Percentiles rank a stretch among this genome's conserved stretches.
These are phyloP conservation scores for Skeletonema costatum DNA, from an alignment of 108 stramenopile genomes.

Conservation along the genomic window DNA sequence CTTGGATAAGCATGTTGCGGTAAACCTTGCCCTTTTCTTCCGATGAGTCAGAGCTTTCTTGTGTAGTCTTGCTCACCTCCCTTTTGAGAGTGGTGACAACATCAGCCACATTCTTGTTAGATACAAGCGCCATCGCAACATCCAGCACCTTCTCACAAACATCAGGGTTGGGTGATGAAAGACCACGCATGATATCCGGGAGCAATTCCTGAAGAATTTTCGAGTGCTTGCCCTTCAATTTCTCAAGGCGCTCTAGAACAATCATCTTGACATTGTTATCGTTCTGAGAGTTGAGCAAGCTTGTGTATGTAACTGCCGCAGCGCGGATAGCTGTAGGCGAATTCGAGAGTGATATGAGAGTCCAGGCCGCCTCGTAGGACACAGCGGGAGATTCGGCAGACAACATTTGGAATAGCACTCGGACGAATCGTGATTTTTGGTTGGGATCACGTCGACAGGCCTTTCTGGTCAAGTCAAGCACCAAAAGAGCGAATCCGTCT, in stretches of 20 bases:
- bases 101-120: constrained; percentile 93
- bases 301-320: constrained; percentile 96
- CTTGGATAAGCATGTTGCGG: constrained; percentile 91
- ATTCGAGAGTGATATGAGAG: constrained; percentile 94
- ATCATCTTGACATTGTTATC: constrained; percentile 99
- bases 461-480: constrained; percentile 96
- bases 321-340: constrained; percentile 98
- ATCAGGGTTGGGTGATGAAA: constrained; percentile 95
- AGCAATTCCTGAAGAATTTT: constrained; percentile 97
- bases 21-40: constrained; percentile 92
- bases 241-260: constrained; percentile 93
- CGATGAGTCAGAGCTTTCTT: constrained; percentile 71
- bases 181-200: constrained; percentile 97
- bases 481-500: constrained; percentile 95
- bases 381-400: constrained; percentile 91
- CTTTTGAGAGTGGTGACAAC: constrained; percentile 95
- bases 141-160: constrained; percentile 97
- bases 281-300: constrained; percentile 93
- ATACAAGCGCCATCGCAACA: constrained; percentile 95
- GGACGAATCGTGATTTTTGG: constrained; percentile 98
- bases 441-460: constrained; percentile 96
- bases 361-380: constrained; percentile 99
- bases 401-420: constrained; percentile 94
- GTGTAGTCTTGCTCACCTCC: constrained; percentile 91
- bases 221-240: constrained; percentile 90